Conservation (phyloP, 2,329 filamentous ascomycete genomes). For the Xylariomycetidae sp. region DNA sequence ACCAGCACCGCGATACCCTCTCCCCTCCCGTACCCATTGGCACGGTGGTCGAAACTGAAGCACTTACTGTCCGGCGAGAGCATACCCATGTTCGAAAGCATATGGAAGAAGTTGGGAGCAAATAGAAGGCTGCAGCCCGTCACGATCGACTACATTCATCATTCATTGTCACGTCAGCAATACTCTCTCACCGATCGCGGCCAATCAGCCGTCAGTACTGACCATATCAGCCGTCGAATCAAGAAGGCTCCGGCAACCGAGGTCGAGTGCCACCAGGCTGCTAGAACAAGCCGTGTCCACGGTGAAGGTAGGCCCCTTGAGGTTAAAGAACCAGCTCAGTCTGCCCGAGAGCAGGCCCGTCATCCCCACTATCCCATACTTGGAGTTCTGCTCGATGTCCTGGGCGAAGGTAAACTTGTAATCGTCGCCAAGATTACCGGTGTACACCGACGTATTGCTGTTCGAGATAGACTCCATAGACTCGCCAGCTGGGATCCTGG, state of each 20-base stretch:
- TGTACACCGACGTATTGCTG: neutral
- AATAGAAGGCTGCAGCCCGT: neutral
- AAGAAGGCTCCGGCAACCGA: slow-evolving; percentile 1
- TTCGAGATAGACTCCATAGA: slow-evolving; percentile 1
- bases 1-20: slow-evolving; percentile 1
- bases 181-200: neutral
- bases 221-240: neutral
- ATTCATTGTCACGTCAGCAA: too few relatives aligned
- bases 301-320: slow-evolving; percentile 1
- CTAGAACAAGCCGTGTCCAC: slow-evolving; percentile 5
- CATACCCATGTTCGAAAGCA: neutral
- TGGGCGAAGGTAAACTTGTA: neutral
- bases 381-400: neutral
- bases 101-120: neutral
- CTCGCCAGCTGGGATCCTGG: too few relatives aligned
- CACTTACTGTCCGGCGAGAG: slow-evolving; percentile 1
- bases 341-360: slow-evolving; percentile 1
- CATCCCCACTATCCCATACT: neutral
- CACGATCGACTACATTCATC: neutral
- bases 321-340: slow-evolving; percentile 1
- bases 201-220: neutral
- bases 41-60: slow-evolving; percentile 1
- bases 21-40: slow-evolving; percentile 1
- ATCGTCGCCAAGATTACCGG: slow-evolving; percentile 1
- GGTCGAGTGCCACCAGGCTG: slow-evolving; percentile 3